A percentile compares a stretch with the other conserved stretches of the same genome.
phyloP scores from a whole-genome alignment of 2,329 filamentous ascomycete species.

The Colletotrichum aenigma region DNA sequence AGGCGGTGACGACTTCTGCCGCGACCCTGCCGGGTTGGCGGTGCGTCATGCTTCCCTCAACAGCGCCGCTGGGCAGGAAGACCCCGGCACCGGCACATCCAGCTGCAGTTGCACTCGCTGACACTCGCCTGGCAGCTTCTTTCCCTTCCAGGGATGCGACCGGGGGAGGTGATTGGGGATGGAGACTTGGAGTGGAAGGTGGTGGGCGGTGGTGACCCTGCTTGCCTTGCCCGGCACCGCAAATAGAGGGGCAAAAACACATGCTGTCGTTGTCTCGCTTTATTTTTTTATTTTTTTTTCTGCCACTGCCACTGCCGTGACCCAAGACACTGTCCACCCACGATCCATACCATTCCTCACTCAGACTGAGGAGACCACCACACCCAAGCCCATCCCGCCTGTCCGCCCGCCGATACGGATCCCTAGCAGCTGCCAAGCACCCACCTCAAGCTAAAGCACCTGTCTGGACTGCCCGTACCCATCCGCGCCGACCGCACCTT shows the following conservation, averaged over 20 bases:
- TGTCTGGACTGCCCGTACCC: neutral
- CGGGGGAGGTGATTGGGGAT: neutral
- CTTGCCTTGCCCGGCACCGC: neutral
- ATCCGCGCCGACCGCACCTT: neutral
- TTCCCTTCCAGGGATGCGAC: neutral
- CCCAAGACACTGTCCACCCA: neutral
- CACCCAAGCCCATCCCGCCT: neutral
- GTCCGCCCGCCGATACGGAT: neutral
- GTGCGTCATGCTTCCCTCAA: slow-evolving; percentile 21
- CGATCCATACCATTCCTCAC: neutral
- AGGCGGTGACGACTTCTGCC: slow-evolving; percentile 11
- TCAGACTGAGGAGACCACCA: neutral
- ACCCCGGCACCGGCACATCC: neutral
- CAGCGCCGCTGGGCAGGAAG: slow-evolving; percentile 6
- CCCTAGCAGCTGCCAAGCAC: neutral
- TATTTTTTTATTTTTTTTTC: neutral
- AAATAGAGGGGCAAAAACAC: slow-evolving; percentile 16
- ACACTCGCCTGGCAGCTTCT: neutral
- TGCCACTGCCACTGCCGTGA: neutral
- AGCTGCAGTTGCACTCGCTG: neutral
- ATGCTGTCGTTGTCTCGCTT: neutral
- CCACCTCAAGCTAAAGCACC: neutral
- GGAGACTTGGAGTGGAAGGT: neutral
- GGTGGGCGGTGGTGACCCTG: neutral
- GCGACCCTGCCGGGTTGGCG: neutral